Conservation (phyloP, 2,329 filamentous ascomycete species). For the Pseudonectria foliicola region DNA sequence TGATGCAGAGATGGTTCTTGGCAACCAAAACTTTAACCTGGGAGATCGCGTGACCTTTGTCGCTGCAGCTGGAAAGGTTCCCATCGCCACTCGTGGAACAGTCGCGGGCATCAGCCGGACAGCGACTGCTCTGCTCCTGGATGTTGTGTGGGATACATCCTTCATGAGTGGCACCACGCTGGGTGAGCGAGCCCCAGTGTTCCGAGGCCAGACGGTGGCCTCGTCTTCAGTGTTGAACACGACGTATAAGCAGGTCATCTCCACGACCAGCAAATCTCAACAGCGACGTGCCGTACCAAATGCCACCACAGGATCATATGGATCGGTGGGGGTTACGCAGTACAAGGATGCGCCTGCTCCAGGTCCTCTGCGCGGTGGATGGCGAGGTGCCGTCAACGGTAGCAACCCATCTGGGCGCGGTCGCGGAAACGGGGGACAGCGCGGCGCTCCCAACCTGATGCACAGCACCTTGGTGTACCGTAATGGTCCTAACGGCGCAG, state of each 20-base stretch:
- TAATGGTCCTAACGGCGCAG: conserved; percentile 25
- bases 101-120: conserved; percentile 93
- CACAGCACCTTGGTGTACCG: conserved; percentile 50
- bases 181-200: conserved; percentile 81
- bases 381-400: conserved; percentile 50
- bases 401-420: conserved; percentile 32
- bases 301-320: conserved; percentile 46
- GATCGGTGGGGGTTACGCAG: conserved; percentile 55
- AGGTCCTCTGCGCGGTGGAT: conserved; percentile 47
- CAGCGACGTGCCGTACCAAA: conserved; percentile 45
- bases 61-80: conserved; percentile 87
- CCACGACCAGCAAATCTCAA: conserved; percentile 45
- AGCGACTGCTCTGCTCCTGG: conserved; percentile 71
- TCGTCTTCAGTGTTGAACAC: conserved; percentile 85
- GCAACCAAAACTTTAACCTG: conserved; percentile 73
- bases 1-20: conserved; percentile 88
- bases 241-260: conserved; percentile 72
- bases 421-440: conserved; percentile 31
- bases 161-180: conserved; percentile 98
- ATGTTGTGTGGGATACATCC: conserved; percentile 86
- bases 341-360: conserved; percentile 51
- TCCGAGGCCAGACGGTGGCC: conserved; percentile 88
- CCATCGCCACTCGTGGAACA: conserved; percentile 84
- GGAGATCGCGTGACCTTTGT: conserved; percentile 93
- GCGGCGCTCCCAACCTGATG: conserved; percentile 37